Percentiles rank a stretch among this genome's conserved stretches.
Conservation (phyloP, 2,329 filamentous ascomycete genomes). For the Talaromyces sp. region DNA sequence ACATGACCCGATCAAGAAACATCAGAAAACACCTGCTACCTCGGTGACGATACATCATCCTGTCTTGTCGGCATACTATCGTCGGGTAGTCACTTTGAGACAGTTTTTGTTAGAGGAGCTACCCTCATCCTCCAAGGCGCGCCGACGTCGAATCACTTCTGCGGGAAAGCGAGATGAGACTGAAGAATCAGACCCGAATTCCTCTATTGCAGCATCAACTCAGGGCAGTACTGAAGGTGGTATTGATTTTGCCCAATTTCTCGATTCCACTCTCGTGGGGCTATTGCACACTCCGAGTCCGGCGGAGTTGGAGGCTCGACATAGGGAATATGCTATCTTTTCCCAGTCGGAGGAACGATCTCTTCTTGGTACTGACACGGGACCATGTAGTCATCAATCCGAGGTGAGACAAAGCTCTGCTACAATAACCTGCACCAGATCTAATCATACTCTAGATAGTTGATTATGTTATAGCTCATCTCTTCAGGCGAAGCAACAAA, state of each 20-base stretch:
- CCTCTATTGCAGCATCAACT: background rate
- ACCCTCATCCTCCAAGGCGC: constrained; percentile 60
- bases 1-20: constrained; percentile 10
- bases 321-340: constrained; percentile 58
- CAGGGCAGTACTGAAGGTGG: constrained; percentile 3
- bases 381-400: constrained; percentile 55
- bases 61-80: constrained; percentile 67
- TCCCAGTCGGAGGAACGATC: constrained; percentile 56
- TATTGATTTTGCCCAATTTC: constrained; percentile 50
- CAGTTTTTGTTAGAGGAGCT: constrained; percentile 66
- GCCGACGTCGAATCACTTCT: constrained; percentile 46
- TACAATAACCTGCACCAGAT: background rate
- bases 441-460: constrained; percentile 51
- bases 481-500: constrained; percentile 59
- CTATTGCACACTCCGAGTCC: constrained; percentile 36
- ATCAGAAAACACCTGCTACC: background rate
- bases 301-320: constrained; percentile 38
- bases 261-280: constrained; percentile 70
- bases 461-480: constrained; percentile 71
- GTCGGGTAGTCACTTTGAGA: constrained; percentile 63
- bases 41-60: constrained; percentile 47
- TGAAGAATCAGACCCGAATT: background rate
- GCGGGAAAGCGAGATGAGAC: constrained; percentile 22
- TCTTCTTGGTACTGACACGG: constrained; percentile 35
- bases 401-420: constrained; percentile 47